phyloP scores from a whole-genome alignment of 345 rosid species.

The Kernera saxatilis region DNA sequence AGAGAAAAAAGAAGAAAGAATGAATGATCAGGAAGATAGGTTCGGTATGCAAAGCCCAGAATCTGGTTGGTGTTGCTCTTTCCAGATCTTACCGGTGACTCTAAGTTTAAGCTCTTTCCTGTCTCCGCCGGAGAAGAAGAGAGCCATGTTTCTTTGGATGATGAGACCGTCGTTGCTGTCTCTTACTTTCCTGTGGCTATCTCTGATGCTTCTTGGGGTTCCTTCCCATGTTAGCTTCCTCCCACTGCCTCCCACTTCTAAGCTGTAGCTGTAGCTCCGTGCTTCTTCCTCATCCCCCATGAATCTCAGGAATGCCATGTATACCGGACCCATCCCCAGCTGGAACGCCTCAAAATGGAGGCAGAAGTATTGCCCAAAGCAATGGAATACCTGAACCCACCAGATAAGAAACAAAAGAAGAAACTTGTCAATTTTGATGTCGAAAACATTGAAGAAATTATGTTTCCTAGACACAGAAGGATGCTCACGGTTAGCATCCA shows the following conservation, averaged over 20 bases:
- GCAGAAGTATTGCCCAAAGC: constrained; percentile 95
- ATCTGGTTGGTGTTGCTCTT: constrained; percentile 87
- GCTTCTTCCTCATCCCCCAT: constrained; percentile 97
- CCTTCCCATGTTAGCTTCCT: constrained; percentile 97
- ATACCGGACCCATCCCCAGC: constrained; percentile 94
- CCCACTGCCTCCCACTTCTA: constrained; percentile 93
- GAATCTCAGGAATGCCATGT: constrained; percentile 98
- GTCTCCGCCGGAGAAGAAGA: constrained; percentile 95
- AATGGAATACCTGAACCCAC: constrained; percentile 70
- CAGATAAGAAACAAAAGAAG: background rate
- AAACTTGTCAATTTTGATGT: background rate
- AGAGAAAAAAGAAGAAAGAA: background rate
- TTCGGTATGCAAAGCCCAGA: constrained; percentile 75
- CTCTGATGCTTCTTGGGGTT: constrained; percentile 84
- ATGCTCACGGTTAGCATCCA: constrained; percentile 59
- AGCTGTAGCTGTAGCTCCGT: constrained; percentile 78
- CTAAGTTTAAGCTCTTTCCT: constrained; percentile 90
- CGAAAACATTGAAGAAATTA: background rate
- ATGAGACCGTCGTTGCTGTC: constrained; percentile 95
- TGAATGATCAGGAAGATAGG: constrained; percentile 51
- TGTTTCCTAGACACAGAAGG: background rate
- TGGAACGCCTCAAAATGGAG: constrained; percentile 98
- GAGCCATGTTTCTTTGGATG: constrained; percentile 93
- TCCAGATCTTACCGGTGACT: constrained; percentile 94
- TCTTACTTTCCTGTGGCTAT: constrained; percentile 88